These are phyloP conservation scores for Fusarium temperatum DNA, from an alignment of 2,329 filamentous ascomycete genomes.

Conservation along the genomic window DNA sequence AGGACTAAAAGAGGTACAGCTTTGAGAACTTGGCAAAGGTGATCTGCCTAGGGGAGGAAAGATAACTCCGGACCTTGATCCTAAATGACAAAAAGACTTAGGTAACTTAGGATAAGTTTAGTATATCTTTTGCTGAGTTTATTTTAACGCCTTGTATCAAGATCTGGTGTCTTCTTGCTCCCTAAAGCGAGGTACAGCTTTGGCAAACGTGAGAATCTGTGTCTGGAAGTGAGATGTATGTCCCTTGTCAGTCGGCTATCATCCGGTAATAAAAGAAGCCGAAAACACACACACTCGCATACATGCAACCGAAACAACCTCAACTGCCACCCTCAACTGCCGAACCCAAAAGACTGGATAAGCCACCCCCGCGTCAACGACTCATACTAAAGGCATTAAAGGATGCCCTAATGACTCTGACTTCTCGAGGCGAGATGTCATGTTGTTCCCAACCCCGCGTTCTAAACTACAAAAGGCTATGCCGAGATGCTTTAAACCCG, in stretches of 20 bases:
- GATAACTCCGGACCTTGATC: too few relatives aligned
- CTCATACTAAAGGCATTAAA: neutral
- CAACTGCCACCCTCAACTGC: slow-evolving; percentile 36
- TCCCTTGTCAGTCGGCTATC: neutral
- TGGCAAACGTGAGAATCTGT: neutral
- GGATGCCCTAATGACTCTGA: slow-evolving; percentile 12
- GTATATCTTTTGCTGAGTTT: too few relatives aligned
- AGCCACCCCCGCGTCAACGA: slow-evolving; percentile 28
- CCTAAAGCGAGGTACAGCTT: accelerated
- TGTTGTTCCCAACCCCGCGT: slow-evolving; percentile 24
- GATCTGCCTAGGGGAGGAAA: too few relatives aligned
- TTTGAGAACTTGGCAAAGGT: too few relatives aligned
- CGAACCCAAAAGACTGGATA: slow-evolving; percentile 2
- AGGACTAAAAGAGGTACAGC: neutral
- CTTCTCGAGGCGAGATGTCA: slow-evolving; percentile 2
- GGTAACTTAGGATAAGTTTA: accelerated
- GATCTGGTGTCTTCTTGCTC: too few relatives aligned
- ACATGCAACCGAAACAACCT: neutral
- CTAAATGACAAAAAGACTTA: too few relatives aligned
- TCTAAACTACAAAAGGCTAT: slow-evolving; percentile 19
- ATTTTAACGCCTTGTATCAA: too few relatives aligned
- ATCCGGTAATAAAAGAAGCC: neutral
- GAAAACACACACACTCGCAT: neutral
- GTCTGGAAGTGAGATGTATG: neutral
- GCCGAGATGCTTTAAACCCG: slow-evolving; percentile 11